These are phyloP conservation scores for Nothophytophthora sp. DNA, from an alignment of 352 stramenopile genomes.

Conservation along the genomic window DNA sequence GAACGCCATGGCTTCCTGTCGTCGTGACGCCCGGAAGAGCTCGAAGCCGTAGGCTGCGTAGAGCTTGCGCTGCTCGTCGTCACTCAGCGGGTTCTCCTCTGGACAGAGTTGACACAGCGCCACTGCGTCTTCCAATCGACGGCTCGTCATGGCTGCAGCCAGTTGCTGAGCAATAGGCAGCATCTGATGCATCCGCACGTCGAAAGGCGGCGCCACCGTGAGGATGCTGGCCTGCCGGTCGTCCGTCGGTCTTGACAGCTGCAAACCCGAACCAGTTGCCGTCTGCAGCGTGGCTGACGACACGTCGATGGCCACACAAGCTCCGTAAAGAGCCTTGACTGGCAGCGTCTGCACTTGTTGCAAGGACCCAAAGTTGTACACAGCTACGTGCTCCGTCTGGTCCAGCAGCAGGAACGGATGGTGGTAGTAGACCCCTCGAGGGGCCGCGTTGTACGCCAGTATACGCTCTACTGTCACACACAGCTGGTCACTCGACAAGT, in stretches of 20 bases:
- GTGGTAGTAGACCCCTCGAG: conserved; percentile 50
- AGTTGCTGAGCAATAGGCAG: conserved; percentile 52
- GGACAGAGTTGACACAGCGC: conserved; percentile 69
- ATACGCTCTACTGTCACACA: conserved; percentile 49
- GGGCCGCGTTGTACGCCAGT: conserved; percentile 48
- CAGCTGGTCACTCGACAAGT: conserved; percentile 40
- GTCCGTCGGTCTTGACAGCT: too few species aligned
- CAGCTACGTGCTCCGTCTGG: conserved; percentile 49
- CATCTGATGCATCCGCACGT: conserved; percentile 59
- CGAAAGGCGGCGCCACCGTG: conserved; percentile 42
- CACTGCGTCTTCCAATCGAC: conserved; percentile 57
- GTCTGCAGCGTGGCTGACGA: conserved; percentile 11
- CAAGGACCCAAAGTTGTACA: conserved; percentile 70
- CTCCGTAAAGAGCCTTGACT: conserved; percentile 50
- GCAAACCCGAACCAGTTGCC: too few species aligned
- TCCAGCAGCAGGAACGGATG: conserved; percentile 74
- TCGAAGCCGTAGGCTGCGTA: conserved; percentile 60
- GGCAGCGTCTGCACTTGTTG: conserved; percentile 51
- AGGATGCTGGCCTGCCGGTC: conserved; percentile 40
- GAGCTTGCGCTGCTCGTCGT: conserved; percentile 51
- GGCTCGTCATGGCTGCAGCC: conserved; percentile 31
- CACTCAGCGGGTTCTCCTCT: conserved; percentile 56
- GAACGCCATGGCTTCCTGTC: conserved; percentile 56
- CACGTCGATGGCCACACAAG: conserved; percentile 28
- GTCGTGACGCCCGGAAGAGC: conserved; percentile 40